Evolutionary conservation across 1,139 yeast genomes (phyloP).

Genomic region (Saccharomyces hybrid): DNA sequence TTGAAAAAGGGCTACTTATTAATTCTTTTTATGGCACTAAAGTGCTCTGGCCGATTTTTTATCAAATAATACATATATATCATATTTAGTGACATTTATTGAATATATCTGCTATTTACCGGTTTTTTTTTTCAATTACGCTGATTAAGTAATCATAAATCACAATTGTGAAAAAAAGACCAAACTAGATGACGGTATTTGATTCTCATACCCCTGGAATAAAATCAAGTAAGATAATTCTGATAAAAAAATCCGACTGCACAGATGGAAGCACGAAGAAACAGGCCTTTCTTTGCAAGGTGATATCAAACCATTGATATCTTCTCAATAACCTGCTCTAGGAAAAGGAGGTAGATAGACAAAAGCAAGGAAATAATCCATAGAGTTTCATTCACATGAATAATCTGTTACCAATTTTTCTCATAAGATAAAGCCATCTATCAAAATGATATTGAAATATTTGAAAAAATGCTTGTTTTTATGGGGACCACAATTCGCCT

Average conservation of each 20-base stretch:
- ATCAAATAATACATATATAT: not conserved
- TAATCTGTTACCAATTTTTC: not conserved
- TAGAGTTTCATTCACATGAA: not conserved
- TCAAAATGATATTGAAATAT: not conserved
- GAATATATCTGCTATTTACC: not conserved
- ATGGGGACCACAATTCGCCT: conserved; percentile 30
- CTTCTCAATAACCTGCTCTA: not conserved
- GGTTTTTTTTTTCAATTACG: not conserved
- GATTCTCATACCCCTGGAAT: not conserved
- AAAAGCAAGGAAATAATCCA: not conserved
- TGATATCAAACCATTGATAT: not conserved
- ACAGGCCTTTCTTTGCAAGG: not conserved
- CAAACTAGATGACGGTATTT: not conserved
- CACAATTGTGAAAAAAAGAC: not conserved
- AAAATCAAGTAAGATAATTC: not conserved
- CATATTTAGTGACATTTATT: not conserved
- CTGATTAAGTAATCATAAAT: not conserved
- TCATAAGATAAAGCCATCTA: not conserved
- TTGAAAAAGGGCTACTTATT: not conserved
- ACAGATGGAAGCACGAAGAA: not conserved
- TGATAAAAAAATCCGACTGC: not conserved
- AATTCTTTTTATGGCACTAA: not conserved
- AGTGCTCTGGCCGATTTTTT: not conserved
- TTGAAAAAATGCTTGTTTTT: conserved; percentile 1
- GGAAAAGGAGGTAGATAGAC: not conserved